Base-by-base conservation (phyloP, 164 flowering plant species). In the Vitis cinerea region DNA sequence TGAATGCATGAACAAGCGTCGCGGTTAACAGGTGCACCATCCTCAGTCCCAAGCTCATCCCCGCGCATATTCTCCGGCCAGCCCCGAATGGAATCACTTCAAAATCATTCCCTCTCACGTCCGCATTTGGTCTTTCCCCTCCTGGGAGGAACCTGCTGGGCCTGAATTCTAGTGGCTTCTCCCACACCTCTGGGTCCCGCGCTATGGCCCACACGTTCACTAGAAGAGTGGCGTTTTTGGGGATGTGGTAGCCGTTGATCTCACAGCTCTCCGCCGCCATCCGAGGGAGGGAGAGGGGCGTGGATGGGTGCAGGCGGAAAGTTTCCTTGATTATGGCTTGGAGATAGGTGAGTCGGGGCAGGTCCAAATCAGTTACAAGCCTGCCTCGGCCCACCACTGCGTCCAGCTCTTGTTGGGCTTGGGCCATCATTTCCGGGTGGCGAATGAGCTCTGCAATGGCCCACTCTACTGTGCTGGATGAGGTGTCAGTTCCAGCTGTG, bases 381-480 rank as follows among this genome's bases (percentile, higher is more conserved):
- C 94, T 77, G 50, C 77, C 78, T 8, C 63, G 77, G 19, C 98
- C 97, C 59, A 92, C 92, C 0, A 90, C 90, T 0, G 82, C 59
- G 74, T 94, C 92, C 48, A 94, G 67, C 71, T 92, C 96, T 3
- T 65, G 65, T 59, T 74, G 88, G 61, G 82, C 88, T 57, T 73
- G 73, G 56, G 83, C 81, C 19, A 89, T 49, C 48, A 89, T 70
- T 1, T 78, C 51, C 0, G 97, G 97, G 67, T 92, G 86, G 0
- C 89, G 82, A 8, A 92, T 80, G 47, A 94, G 87, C 62, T 92
- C 94, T 0, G 97, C 88, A 0, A 94, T 67, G 44, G 92, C 91
- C 97, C 98, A 94, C 64, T 92, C 97, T 51, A 85, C 83, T 1
- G 96, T 92, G 78, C 92, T 90, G 10, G 97, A 84, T 59, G 95